These are phyloP conservation scores for Cutaneotrichosporon dermatis DNA, from an alignment of 1,284 basidiomycete genomes.

Conservation along the genomic window DNA sequence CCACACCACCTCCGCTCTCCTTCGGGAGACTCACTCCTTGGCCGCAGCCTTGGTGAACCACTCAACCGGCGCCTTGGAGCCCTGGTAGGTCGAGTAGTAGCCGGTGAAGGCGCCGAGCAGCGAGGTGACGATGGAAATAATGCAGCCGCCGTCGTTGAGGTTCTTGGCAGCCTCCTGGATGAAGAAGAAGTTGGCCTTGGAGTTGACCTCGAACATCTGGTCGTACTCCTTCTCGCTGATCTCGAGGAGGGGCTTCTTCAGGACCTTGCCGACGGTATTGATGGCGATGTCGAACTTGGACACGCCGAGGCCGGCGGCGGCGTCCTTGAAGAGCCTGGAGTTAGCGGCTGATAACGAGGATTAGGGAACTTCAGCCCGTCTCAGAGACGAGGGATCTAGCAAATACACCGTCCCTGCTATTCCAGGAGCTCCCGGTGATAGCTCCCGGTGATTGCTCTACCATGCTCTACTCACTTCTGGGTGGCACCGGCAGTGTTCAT, in stretches of 20 bases:
- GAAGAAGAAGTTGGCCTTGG: slow-evolving; percentile 30
- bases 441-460: too few species aligned
- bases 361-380: too few species aligned
- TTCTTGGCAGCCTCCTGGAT: slow-evolving; percentile 22
- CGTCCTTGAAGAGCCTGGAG: slow-evolving; percentile 17
- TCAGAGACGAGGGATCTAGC: too few species aligned
- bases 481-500: slow-evolving; percentile 7
- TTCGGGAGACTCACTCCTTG: slow-evolving; percentile 18
- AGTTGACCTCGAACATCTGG: slow-evolving; percentile 24
- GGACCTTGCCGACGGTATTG: slow-evolving; percentile 31
- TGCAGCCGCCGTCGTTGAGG: slow-evolving; percentile 22
- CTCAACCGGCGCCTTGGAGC: slow-evolving; percentile 27
- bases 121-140: slow-evolving; percentile 24
- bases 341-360: not conserved
- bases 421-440: too few species aligned
- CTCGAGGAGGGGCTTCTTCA: slow-evolving; percentile 25
- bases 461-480: slow-evolving; percentile 7
- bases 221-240: slow-evolving; percentile 27
- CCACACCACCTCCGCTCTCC: not conserved
- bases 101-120: slow-evolving; percentile 25
- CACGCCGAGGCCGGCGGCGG: slow-evolving; percentile 14
- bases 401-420: too few species aligned
- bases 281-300: slow-evolving; percentile 22
- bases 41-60: slow-evolving; percentile 27
- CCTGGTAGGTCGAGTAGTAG: slow-evolving; percentile 27